phyloP scores from a whole-genome alignment of 495 filamentous ascomycete genomes.

The Aspergillus heteromorphus region DNA sequence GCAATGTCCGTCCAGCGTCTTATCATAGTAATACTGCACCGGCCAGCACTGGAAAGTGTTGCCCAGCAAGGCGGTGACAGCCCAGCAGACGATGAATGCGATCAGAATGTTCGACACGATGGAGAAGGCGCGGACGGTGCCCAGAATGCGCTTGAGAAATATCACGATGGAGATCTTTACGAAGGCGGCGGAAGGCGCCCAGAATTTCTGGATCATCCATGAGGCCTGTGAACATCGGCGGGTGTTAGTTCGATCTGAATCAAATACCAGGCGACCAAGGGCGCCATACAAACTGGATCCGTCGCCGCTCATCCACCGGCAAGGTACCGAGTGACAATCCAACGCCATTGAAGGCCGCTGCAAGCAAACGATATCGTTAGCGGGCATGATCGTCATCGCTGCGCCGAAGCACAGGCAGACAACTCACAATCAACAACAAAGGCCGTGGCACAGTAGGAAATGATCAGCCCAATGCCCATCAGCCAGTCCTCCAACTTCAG shows the following conservation, averaged over 20 bases:
- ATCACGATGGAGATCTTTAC: constrained; percentile 33
- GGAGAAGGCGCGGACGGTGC: constrained; percentile 9
- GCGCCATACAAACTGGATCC: constrained; percentile 11
- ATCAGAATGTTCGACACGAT: constrained; percentile 7
- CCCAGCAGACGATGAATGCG: constrained; percentile 14
- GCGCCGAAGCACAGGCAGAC: too few species aligned
- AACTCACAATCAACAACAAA: constrained; percentile 14
- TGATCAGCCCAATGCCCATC: constrained; percentile 14
- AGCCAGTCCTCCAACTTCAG: constrained; percentile 11
- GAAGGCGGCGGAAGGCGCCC: constrained; percentile 23
- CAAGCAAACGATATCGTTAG: not conserved
- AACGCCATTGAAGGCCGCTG: constrained; percentile 16
- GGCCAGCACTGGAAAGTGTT: constrained; percentile 27
- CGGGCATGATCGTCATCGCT: not conserved
- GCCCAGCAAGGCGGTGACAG: constrained; percentile 16
- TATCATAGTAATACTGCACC: constrained; percentile 24
- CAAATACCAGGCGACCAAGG: not conserved
- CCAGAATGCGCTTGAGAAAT: constrained; percentile 23
- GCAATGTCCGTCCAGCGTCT: constrained; percentile 19
- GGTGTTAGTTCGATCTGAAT: not conserved
- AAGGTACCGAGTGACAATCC: not conserved
- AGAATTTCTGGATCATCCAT: constrained; percentile 24
- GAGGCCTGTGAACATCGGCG: constrained; percentile 5
- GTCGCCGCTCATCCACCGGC: constrained; percentile 6
- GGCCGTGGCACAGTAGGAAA: constrained; percentile 13